phyloP scores from a whole-genome alignment of 352 stramenopile genomes.

The Globisporangium solare region DNA sequence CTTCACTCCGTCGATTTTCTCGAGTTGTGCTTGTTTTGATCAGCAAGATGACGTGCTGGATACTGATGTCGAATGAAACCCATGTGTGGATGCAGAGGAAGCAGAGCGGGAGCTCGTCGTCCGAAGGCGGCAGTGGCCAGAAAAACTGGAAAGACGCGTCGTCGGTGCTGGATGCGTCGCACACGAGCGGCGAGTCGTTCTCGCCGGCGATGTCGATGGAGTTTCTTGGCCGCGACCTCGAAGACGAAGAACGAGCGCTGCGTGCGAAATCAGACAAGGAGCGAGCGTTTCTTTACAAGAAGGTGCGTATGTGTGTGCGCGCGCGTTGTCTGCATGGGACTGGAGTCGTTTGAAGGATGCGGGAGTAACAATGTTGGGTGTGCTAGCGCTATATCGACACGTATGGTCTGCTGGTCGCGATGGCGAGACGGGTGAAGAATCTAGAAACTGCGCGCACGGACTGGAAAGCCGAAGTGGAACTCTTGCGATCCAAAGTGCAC shows the following conservation, averaged over 20 bases:
- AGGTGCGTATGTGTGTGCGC: slow-evolving; percentile 27
- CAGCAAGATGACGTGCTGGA: neutral
- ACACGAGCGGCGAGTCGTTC: slow-evolving; percentile 21
- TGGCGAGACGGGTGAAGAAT: slow-evolving; percentile 38
- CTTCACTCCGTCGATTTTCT: neutral
- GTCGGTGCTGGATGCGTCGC: slow-evolving; percentile 20
- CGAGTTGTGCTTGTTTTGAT: neutral
- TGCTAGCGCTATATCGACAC: slow-evolving; percentile 64
- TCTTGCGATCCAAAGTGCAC: slow-evolving; percentile 39
- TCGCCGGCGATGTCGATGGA: slow-evolving; percentile 36
- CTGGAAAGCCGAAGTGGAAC: slow-evolving; percentile 39
- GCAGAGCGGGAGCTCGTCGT: neutral
- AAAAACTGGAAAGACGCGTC: slow-evolving; percentile 8
- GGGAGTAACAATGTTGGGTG: neutral
- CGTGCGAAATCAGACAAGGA: slow-evolving; percentile 56
- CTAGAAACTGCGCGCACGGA: slow-evolving; percentile 35
- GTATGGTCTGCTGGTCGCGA: slow-evolving; percentile 49
- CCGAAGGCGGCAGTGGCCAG: neutral
- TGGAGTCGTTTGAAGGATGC: neutral
- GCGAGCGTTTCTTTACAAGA: slow-evolving; percentile 70
- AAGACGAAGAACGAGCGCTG: slow-evolving; percentile 56
- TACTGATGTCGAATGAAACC: slow-evolving; percentile 7
- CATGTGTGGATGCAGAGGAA: slow-evolving; percentile 11
- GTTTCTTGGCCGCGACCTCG: slow-evolving; percentile 56
- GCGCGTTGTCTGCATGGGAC: neutral